Evolutionary conservation across 441 rosid species (phyloP).

Genomic region (Arabidopsis lyrata): DNA sequence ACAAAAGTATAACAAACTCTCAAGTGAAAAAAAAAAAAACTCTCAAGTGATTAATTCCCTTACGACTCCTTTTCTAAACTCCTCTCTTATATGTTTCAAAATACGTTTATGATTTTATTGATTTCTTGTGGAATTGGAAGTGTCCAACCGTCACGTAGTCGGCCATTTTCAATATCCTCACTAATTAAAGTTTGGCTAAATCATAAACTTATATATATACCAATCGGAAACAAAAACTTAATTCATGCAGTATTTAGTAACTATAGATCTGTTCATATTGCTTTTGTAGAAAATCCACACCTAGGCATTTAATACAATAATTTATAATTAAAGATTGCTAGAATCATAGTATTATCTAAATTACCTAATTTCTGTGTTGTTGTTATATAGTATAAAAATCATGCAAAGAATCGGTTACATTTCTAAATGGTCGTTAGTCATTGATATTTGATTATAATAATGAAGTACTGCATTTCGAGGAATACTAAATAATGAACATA

Average conservation of each 20-base stretch:
- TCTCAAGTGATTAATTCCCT: constrained; percentile 25
- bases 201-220: not conserved
- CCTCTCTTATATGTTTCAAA: constrained; percentile 7
- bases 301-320: not conserved
- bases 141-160: constrained; percentile 19
- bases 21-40: constrained; percentile 25
- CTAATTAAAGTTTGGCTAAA: not conserved
- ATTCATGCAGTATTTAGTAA: constrained; percentile 2
- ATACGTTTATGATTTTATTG: not conserved
- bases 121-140: constrained; percentile 25
- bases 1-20: constrained; percentile 33
- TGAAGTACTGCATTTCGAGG: not conserved
- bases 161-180: constrained; percentile 2
- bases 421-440: constrained; percentile 17
- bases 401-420: constrained; percentile 18
- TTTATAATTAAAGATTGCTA: not conserved
- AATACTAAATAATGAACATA: not conserved
- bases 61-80: constrained; percentile 31
- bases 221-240: not conserved
- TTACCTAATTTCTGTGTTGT: not conserved
- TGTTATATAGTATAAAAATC: not conserved
- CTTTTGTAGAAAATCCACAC: constrained; percentile 4
- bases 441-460: not conserved
- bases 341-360: not conserved
- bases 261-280: not conserved